These are phyloP conservation scores for Didymosphaeria variabile DNA, from an alignment of 2,329 filamentous ascomycete genomes.

Conservation along the genomic window DNA sequence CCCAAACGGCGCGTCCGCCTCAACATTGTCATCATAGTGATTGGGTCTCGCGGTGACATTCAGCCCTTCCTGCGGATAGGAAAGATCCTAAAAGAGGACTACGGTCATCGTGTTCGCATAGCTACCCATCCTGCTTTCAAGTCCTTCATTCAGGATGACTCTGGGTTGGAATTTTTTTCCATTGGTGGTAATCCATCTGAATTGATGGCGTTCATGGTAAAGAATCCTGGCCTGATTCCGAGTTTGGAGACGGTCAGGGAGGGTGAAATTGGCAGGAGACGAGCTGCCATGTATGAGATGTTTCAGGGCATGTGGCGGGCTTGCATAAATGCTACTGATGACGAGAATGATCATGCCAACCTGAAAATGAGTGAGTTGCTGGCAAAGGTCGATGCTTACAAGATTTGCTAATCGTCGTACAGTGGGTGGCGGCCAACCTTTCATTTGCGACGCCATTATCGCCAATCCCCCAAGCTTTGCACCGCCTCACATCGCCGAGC, in stretches of 20 bases:
- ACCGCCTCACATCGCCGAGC: conserved; percentile 78
- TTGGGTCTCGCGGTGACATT: conserved; percentile 80
- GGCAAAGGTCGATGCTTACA: too few relatives aligned
- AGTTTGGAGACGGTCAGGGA: conserved; percentile 75
- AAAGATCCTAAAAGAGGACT: conserved; percentile 73
- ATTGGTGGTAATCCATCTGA: conserved; percentile 82
- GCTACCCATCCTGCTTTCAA: conserved; percentile 82
- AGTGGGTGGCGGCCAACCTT: conserved; percentile 71
- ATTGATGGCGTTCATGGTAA: conserved; percentile 89
- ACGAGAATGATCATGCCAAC: conserved; percentile 67
- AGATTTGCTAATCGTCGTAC: conserved; percentile 18
- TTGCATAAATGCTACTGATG: conserved; percentile 77
- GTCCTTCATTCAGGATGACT: conserved; percentile 77
- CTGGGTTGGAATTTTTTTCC: conserved; percentile 79
- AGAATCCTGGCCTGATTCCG: conserved; percentile 81
- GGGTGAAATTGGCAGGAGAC: conserved; percentile 74
- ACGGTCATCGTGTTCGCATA: conserved; percentile 78
- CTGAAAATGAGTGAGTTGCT: conserved; percentile 63
- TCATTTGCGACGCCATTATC: conserved; percentile 84
- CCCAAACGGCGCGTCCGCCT: conserved; percentile 59
- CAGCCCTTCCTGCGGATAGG: conserved; percentile 82
- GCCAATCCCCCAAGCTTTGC: conserved; percentile 82
- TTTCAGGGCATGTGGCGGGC: conserved; percentile 84
- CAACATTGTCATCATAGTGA: conserved; percentile 86
- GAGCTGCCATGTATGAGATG: conserved; percentile 80